These are phyloP conservation scores for Allantophomopsis lycopodina DNA, from an alignment of 2,329 filamentous ascomycete genomes.

Conservation along the genomic window DNA sequence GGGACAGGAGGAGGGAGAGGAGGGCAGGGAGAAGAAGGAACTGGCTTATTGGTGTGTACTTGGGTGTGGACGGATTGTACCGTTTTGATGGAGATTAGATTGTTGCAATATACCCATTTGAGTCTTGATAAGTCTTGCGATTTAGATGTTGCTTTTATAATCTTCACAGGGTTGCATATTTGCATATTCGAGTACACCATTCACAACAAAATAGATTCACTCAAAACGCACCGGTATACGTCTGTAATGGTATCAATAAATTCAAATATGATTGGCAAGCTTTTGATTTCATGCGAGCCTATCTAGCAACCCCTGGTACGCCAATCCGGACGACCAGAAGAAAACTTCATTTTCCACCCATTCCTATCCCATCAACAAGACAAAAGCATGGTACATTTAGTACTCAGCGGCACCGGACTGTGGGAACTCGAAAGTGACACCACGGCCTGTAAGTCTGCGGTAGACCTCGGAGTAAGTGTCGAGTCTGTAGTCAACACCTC, in stretches of 20 bases:
- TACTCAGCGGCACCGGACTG: slow-evolving; percentile 67
- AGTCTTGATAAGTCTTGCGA: too few species aligned
- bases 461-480: slow-evolving; percentile 99
- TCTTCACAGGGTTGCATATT: too few species aligned
- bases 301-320: slow-evolving; percentile 13
- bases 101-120: slow-evolving; percentile 4
- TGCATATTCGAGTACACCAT: too few species aligned
- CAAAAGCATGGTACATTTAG: slow-evolving; percentile 33
- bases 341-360: slow-evolving; percentile 10
- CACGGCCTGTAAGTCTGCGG: slow-evolving; percentile 91
- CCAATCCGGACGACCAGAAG: slow-evolving; percentile 7
- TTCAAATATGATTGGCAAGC: slow-evolving; percentile 5
- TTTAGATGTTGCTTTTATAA: too few species aligned
- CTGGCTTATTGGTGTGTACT: slow-evolving; percentile 93
- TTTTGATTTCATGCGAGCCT: slow-evolving; percentile 10
- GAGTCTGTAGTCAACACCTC: slow-evolving; percentile 97
- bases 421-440: slow-evolving; percentile 97
- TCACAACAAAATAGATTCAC: background rate
- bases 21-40: slow-evolving; percentile 66
- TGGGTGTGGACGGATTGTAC: slow-evolving; percentile 68
- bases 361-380: slow-evolving; percentile 14
- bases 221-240: background rate
- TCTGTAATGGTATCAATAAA: background rate
- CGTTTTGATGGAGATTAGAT: slow-evolving; percentile 17
- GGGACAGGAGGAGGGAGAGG: slow-evolving; percentile 34